Base-by-base conservation (phyloP, 2,329 filamentous ascomycete genomes). In the Verticillium nonalfalfae region DNA sequence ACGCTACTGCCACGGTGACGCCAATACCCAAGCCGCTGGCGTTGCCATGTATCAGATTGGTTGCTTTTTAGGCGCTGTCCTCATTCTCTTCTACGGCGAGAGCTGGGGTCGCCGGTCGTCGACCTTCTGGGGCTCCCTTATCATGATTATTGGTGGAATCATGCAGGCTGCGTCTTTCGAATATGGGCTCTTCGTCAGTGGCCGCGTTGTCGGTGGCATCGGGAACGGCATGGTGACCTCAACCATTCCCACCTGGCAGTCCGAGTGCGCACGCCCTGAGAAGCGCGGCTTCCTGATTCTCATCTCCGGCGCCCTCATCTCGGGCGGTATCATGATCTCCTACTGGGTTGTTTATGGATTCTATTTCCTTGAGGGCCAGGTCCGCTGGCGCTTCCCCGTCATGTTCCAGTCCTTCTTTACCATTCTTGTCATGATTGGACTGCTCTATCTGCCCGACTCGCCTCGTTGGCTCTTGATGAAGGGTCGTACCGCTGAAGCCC, bases 391-490 rank as follows among this genome's bases (percentile, higher is more conserved):
- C 0, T 73, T 73, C 61, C 72, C 72, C 14, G 66, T 74, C 31
- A 67, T 69, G 5, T 71, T 73, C 60, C 69, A 71, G 60, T 69
- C 67, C 15, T 69, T 71, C 63, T 71, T 71, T 52, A 70, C 69
- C 21, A 58, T 70, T 59, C 60, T 75, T 7, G 69, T 77, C n/a
- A 69, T 75, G 57, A 62, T 35, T 2, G 68, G 66, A 5, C 69
- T 77, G 4, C 76, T 73, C 59, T 68, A 68, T 39, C 69, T 77
- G 5, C 71, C 70, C 18, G 70, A 73, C 56, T 73, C 70, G 0
- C 75, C 71, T 1, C 69, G 75, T 54, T 77, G 74, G 74, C 68
- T 77, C 2, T 71, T 75, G 1, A 69, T 71, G 62, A 71, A 73
- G 65, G 71, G 71, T n/a, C 57, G 68, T 38, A 66, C 66, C 54